These are phyloP conservation scores for Fraxinus paxiana DNA, from an alignment of 305 asterid genomes.

Conservation along the genomic window DNA sequence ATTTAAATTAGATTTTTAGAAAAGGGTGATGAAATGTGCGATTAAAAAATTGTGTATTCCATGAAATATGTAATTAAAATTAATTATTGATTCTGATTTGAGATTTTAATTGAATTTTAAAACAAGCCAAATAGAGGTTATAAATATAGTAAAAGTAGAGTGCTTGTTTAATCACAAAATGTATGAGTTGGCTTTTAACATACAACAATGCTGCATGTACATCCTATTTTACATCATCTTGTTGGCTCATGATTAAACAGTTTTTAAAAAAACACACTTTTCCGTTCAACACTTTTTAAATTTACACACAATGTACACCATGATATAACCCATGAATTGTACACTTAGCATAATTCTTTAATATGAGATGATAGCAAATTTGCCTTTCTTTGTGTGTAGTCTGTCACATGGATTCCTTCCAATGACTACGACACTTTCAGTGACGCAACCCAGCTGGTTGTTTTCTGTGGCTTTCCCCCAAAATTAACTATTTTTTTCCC, in stretches of 20 bases:
- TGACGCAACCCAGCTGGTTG: conserved; percentile 15
- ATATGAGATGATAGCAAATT: conserved; percentile 2
- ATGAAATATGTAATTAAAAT: too few species aligned
- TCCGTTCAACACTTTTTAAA: too few species aligned
- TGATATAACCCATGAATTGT: too few species aligned
- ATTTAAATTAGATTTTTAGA: too few species aligned
- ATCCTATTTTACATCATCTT: too few species aligned
- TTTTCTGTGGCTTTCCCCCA: conserved; percentile 1
- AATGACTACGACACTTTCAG: conserved; percentile 17
- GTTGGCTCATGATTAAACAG: too few species aligned
- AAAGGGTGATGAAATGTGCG: neutral
- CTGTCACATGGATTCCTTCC: conserved; percentile 26
- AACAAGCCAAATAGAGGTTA: neutral
- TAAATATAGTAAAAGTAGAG: neutral
- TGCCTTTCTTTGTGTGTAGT: conserved; percentile 14
- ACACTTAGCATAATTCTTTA: neutral
- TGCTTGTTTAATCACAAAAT: conserved; percentile 2
- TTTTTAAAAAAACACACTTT: too few species aligned
- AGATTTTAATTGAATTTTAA: too few species aligned
- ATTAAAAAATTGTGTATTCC: too few species aligned
- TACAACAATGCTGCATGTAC: too few species aligned
- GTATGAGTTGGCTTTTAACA: neutral
- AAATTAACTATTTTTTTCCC: neutral
- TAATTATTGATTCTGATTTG: too few species aligned
- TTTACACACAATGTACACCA: too few species aligned